phyloP scores from a whole-genome alignment of 1,284 basidiomycete species.

The Rhodotorula glutinis region DNA sequence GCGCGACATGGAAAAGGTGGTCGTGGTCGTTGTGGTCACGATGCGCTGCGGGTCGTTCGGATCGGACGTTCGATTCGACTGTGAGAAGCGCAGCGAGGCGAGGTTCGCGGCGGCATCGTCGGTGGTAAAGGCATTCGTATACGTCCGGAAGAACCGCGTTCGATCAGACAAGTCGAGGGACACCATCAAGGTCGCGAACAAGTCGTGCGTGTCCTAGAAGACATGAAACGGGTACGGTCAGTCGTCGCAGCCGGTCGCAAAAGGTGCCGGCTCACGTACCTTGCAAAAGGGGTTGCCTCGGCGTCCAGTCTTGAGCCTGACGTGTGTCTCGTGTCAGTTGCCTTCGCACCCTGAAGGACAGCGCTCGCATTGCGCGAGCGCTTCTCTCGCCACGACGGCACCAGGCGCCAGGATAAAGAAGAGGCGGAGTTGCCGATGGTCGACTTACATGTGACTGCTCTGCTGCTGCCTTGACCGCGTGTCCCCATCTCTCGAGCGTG shows the following conservation, averaged over 20 bases:
- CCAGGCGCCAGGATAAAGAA: too few relatives aligned
- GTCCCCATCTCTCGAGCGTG: conserved; percentile 22
- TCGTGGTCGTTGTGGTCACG: conserved; percentile 97
- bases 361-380: neutral
- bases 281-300: conserved; percentile 47
- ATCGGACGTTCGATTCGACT: conserved; percentile 96
- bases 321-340: neutral
- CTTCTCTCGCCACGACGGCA: too few relatives aligned
- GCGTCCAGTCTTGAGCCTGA: conserved; percentile 45
- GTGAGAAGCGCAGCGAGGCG: conserved; percentile 94
- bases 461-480: conserved; percentile 37
- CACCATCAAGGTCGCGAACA: conserved; percentile 94
- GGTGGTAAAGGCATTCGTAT: conserved; percentile 91
- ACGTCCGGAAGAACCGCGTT: conserved; percentile 93
- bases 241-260: too few relatives aligned
- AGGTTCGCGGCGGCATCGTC: conserved; percentile 94
- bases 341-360: neutral
- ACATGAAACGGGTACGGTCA: neutral
- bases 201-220: conserved; percentile 89
- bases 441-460: conserved; percentile 37
- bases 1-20: conserved; percentile 98
- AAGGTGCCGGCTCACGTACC: conserved; percentile 29
- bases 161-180: conserved; percentile 84
- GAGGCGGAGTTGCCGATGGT: neutral
- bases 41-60: conserved; percentile 95